Evolutionary conservation across 148 eudicot genomes (phyloP), one percentile per base, ranked within the genome.

Genomic region (Fallopia convolvulus): DNA sequence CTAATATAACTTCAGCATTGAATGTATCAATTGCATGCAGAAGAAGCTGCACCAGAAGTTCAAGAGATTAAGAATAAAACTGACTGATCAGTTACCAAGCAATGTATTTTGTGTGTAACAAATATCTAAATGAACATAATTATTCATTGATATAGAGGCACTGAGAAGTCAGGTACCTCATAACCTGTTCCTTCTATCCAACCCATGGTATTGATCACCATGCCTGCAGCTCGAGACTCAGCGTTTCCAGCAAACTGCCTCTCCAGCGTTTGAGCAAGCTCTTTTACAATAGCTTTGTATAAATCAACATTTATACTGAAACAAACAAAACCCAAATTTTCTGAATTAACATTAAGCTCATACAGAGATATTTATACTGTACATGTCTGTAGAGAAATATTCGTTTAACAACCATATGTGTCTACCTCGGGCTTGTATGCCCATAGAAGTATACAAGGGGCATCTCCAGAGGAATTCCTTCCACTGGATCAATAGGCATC

Each of bases 181-280:
- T 95, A 92, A 75, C 97, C 99, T 65, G 86, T 84, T 81, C 94
- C 97, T 75, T 95, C 99, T 74, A 90, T 89, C 97, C 97, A 95
- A 77, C 99, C 99, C 99, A 95, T 95, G 79, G 99, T 95, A 86
- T 95, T 95, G 78, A 95, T 88, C 46, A 95, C 97, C 99, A 95
- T 89, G 82, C 97, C 99, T 10, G 97, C 88, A 77, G 99, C 97
- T 80, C 97, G 86, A 79, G 99, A 95, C 70, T 95, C 97, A 36
- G 81, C 73, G 86, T 95, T 95, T 74, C 92, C 97, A 17, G 90
- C 80, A 83, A 95, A 92, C 79, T 92, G 99, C 79, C 82, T 91
- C 80, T 90, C 97, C 72, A 95, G 81, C 71, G 83, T 87, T 80
- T 87, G 89, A 77, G 97, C 87, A 79, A 95, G 99, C 85, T 91